Evolutionary conservation across 495 filamentous ascomycete genomes (phyloP), one percentile per base, ranked within the genome.

Genomic region (Penicillium silybi): DNA sequence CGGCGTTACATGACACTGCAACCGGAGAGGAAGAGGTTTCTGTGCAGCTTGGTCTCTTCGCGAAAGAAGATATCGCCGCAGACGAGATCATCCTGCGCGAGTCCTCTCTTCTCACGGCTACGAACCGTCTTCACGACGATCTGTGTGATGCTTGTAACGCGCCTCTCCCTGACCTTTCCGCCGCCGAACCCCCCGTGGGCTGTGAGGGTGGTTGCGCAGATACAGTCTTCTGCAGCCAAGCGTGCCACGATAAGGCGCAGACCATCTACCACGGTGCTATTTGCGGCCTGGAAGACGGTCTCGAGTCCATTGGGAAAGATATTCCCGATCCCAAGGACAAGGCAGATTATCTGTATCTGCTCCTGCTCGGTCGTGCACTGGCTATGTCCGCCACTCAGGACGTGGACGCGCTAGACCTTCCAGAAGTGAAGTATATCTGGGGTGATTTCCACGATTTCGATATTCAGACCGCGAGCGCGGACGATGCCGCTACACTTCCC

Each of bases 381-480:
- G 91, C 93, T 38, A 89, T 97, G 80, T 80, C 93, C 0, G 78
- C 85, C 25, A 90, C 89, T n/a, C 88, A 92, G 64, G 79, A 84
- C 17, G 66, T 80, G 5, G 89, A 98, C 59, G 89, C 95, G 1
- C 79, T 97, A 13, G 86, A 93, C 1, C 79, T 97, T 0, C 77
- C 79, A 0, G 88, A 95, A 59, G 79, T 93, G 26, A 92, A 92
- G 60, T 96, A 90, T 69, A 92, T 97, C 52, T 97, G 95, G 86
- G 95, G 92, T n/a, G 93, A 85, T 63, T 88, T 85, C 66, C 69
- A 70, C 47, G 63, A 73, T 13, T 66, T 62, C 44, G 55, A 68
- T 41, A 32, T 55, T 17, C 50, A 52, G 10, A 16, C 41, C 4
- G 26, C 22, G 15, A 20, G 18, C 9, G 32, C 54, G 2, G 43